Evolutionary conservation across 192 early-diverging fungal genomes (phyloP).

Genomic region (Lobosporangium transversale): DNA sequence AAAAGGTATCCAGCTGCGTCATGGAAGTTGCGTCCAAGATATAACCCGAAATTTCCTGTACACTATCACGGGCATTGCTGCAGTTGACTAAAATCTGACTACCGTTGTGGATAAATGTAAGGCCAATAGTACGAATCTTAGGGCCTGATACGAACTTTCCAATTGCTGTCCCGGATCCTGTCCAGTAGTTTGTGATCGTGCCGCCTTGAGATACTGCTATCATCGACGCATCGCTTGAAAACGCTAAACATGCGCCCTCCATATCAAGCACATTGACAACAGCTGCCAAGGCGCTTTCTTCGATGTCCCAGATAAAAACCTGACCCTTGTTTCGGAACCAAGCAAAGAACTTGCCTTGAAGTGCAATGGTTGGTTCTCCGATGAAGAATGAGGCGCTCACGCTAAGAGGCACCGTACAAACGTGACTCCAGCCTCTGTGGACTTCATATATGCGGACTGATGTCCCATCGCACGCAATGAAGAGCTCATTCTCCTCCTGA

Average conservation of each 20-base stretch:
- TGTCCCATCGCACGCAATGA: slow-evolving; percentile 8
- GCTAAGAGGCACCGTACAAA: slow-evolving; percentile 1
- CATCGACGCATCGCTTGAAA: slow-evolving; percentile 12
- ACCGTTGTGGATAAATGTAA: slow-evolving; percentile 11
- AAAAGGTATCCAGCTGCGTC: slow-evolving; percentile 7
- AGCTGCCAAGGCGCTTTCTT: slow-evolving; percentile 5
- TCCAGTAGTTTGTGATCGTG: slow-evolving; percentile 16
- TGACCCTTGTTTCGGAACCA: slow-evolving; percentile 17
- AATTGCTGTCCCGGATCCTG: slow-evolving; percentile 12
- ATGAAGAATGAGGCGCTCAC: not conserved
- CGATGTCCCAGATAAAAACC: slow-evolving; percentile 18
- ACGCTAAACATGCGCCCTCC: not conserved
- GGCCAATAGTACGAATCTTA: not conserved
- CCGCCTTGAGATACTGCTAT: slow-evolving; percentile 2
- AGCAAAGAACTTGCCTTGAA: slow-evolving; percentile 7
- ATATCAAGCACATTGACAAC: not conserved
- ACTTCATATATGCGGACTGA: slow-evolving; percentile 8
- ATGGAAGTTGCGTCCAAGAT: slow-evolving; percentile 13
- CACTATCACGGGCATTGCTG: not conserved
- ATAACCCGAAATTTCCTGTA: slow-evolving; percentile 2
- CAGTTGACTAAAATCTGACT: slow-evolving; percentile 10
- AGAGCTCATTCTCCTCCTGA: slow-evolving; percentile 17
- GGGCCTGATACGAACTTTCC: slow-evolving; percentile 1
- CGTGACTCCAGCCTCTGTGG: slow-evolving; percentile 2
- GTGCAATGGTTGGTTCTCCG: not conserved